phyloP scores from a whole-genome alignment of 2,329 filamentous ascomycete species.

The Aciculosporium take region DNA sequence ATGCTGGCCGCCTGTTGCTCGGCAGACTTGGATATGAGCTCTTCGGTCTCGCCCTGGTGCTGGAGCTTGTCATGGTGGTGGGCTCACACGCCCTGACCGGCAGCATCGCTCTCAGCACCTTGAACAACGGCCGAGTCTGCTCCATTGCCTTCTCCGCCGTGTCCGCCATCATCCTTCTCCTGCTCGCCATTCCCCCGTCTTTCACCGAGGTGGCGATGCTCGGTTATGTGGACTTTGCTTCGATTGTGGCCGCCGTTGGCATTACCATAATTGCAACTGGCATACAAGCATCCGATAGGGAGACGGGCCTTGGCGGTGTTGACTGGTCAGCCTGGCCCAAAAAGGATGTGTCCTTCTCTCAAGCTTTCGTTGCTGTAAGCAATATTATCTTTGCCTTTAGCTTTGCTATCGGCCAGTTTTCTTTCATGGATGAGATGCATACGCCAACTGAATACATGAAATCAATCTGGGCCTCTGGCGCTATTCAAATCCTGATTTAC shows the following conservation, averaged over 20 bases:
- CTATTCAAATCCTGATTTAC: conserved; percentile 50
- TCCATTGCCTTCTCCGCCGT: conserved; percentile 31
- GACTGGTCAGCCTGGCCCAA: conserved; percentile 33
- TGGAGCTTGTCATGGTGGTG: conserved; percentile 53
- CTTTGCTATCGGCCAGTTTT: conserved; percentile 36
- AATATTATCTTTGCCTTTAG: conserved; percentile 63
- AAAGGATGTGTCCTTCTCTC: conserved; percentile 30
- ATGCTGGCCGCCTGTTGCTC: conserved; percentile 48
- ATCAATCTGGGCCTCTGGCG: conserved; percentile 47
- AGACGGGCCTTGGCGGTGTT: conserved; percentile 18
- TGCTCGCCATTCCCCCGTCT: conserved; percentile 32
- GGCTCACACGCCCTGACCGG: conserved; percentile 53
- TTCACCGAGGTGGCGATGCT: conserved; percentile 35
- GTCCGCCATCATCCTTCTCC: conserved; percentile 30
- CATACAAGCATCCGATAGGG: conserved; percentile 23
- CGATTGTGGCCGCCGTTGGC: conserved; percentile 47
- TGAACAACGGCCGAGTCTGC: conserved; percentile 41
- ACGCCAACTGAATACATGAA: conserved; percentile 31
- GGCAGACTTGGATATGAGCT: conserved; percentile 48
- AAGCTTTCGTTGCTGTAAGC: conserved; percentile 45
- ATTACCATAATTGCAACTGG: conserved; percentile 55
- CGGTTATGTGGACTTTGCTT: conserved; percentile 43
- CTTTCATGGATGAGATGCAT: conserved; percentile 40
- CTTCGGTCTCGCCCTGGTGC: conserved; percentile 46
- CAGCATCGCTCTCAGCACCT: conserved; percentile 38